Evolutionary conservation across 2,329 filamentous ascomycete species (phyloP), one percentile per base, ranked within the genome.

Genomic region (Venturia pyrina): DNA sequence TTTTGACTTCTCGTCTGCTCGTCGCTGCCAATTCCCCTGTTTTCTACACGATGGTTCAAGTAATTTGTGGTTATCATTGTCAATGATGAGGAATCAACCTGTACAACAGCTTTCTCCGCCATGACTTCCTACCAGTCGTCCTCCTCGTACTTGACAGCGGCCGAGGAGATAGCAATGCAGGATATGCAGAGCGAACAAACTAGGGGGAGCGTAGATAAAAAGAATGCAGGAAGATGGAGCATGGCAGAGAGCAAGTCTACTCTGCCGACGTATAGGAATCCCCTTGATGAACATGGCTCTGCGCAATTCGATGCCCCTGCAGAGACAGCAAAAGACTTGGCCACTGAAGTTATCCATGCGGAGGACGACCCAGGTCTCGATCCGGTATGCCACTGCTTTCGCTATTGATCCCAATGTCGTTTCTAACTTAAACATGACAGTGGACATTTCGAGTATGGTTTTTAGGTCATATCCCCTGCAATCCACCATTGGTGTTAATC

Each of bases 371-470:
- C 65, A 28, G 37, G 24, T 5, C 46, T 66, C 17, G 59, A 66
- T 40, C 65, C 65, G 19, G 53, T 59, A 59, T 37, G 53, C 28
- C 4, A 28, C 17, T 3, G 21, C 24, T 37, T n/a, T 37, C 19
- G 28, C 15, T n/a, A n/a, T 21, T 8, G 19, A 8, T 19, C 7
- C 8, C 4, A 10, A 34, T 15, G 15, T 19, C n/a, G 32, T 32
- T 32, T 34, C 50, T 56, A 5, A 56, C 50, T 4, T 11, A 59
- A 37, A 37, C 28, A n/a, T 21, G 5, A 59, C 19, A 59, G 53
- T 66, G 65, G 65, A 66, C 65, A 28, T 66, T 66, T 48, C 65
- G 65, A 41, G 65, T 50, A 17, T 64, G 37, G 37, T 66, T 66
- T 37, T 28, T 66, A 40, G 65, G 65, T 48, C 46, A 57, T 34